These are phyloP conservation scores for Angomonas desouzai DNA, from an alignment of 208 protist genomes.

Conservation along the genomic window DNA sequence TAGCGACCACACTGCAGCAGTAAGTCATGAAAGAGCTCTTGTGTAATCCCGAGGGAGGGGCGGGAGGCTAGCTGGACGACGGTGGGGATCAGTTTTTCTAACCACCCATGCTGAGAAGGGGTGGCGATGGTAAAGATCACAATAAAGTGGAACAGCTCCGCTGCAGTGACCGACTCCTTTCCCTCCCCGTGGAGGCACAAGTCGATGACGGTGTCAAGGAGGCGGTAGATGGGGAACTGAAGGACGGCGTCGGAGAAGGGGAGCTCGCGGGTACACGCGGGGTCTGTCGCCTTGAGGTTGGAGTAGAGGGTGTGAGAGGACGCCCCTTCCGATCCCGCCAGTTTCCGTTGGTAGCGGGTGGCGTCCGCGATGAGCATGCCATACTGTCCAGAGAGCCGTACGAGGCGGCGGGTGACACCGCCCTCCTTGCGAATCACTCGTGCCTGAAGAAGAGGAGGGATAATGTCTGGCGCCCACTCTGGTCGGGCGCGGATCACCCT, in stretches of 20 bases:
- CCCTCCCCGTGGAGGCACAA: conserved; percentile 58
- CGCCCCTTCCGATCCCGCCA: neutral
- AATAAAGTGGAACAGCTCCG: conserved; percentile 86
- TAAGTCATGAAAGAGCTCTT: conserved; percentile 68
- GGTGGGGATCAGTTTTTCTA: conserved; percentile 43
- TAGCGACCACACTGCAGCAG: conserved; percentile 77
- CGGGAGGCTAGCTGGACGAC: conserved; percentile 51
- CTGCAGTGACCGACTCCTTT: conserved; percentile 70
- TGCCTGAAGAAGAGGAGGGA: neutral
- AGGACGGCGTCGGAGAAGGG: conserved; percentile 4
- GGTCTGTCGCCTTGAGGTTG: neutral
- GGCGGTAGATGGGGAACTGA: conserved; percentile 44
- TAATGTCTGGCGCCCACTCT: neutral
- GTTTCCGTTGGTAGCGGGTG: neutral
- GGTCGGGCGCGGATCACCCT: neutral
- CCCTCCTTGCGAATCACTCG: neutral
- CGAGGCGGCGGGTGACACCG: neutral
- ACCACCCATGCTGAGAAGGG: conserved; percentile 20
- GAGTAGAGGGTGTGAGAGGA: neutral
- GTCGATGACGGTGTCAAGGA: conserved; percentile 60
- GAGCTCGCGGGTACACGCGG: neutral
- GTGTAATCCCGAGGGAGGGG: conserved; percentile 24
- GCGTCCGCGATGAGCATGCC: conserved; percentile 5
- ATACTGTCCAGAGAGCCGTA: neutral
- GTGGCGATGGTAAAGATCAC: conserved; percentile 63